phyloP scores from a whole-genome alignment of 2,329 filamentous ascomycete genomes.

The Colletotrichum musae region DNA sequence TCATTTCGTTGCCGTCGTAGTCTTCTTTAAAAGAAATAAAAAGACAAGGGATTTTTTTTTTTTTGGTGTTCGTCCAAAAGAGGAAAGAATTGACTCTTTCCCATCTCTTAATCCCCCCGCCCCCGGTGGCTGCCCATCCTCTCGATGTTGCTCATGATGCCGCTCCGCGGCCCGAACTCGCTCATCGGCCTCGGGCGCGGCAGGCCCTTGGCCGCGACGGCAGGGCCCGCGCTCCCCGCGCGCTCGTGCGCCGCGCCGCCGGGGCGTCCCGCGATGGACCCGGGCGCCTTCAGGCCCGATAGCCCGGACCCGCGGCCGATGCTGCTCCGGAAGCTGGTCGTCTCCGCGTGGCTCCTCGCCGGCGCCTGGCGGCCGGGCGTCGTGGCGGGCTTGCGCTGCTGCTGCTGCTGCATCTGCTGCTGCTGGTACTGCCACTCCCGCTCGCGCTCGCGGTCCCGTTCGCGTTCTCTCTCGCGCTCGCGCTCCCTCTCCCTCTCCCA shows the following conservation, averaged over 20 bases:
- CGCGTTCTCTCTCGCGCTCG: constrained; percentile 2
- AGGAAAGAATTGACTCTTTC: too few relatives aligned
- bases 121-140: constrained; percentile 81
- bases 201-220: constrained; percentile 54
- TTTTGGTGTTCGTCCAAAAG: too few relatives aligned
- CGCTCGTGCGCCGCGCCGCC: constrained; percentile 65
- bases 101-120: constrained; percentile 50
- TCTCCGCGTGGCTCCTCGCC: constrained; percentile 45
- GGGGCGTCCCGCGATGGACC: constrained; percentile 61
- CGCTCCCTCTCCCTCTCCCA: constrained; percentile 37
- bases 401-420: constrained; percentile 41
- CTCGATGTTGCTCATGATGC: constrained; percentile 89
- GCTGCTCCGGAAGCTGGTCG: constrained; percentile 67
- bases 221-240: constrained; percentile 56
- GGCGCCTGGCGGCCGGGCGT: constrained; percentile 44
- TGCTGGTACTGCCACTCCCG: constrained; percentile 24
- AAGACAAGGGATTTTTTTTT: background rate
- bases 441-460: constrained; percentile 36
- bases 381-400: constrained; percentile 41
- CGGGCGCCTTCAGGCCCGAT: constrained; percentile 70
- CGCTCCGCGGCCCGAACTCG: constrained; percentile 69
- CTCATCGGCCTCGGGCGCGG: constrained; percentile 62
- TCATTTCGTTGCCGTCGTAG: constrained; percentile 36
- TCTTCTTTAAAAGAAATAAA: constrained; percentile 12
- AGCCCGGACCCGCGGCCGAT: constrained; percentile 65